Conservation (phyloP, 495 filamentous ascomycete species). For the Rusavskia elegans region DNA sequence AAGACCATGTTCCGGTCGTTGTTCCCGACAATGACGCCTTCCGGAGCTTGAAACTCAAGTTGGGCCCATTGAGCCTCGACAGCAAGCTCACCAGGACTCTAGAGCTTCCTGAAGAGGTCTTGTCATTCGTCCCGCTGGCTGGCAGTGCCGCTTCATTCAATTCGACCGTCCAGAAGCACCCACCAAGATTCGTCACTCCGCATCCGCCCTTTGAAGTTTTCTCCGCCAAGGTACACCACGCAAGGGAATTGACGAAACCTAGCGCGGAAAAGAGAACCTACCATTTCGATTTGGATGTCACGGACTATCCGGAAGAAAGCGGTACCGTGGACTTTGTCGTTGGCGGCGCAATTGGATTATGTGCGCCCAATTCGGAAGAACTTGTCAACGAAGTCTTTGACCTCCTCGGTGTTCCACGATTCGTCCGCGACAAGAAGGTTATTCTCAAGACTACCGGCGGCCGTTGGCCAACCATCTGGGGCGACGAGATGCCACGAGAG, state of each 20-base stretch:
- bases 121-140: conserved; percentile 43
- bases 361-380: conserved; percentile 64
- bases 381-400: conserved; percentile 76
- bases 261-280: conserved; percentile 95
- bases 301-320: conserved; percentile 75
- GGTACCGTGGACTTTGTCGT: conserved; percentile 86
- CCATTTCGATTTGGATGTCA: conserved; percentile 94
- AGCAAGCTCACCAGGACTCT: conserved; percentile 53
- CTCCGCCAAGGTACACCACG: conserved; percentile 63
- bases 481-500: conserved; percentile 70
- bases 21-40: conserved; percentile 79
- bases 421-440: conserved; percentile 66
- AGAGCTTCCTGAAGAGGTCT: conserved; percentile 56
- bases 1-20: conserved; percentile 36
- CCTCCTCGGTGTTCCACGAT: conserved; percentile 56
- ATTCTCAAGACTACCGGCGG: conserved; percentile 61
- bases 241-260: conserved; percentile 72
- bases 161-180: conserved; percentile 29
- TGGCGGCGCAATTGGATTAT: conserved; percentile 85
- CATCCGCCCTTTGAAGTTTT: conserved; percentile 86
- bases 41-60: conserved; percentile 54
- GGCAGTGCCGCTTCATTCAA: conserved; percentile 2
- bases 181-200: conserved; percentile 83
- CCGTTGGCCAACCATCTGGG: conserved; percentile 96
- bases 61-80: conserved; percentile 52